Conservation (phyloP, 768 basidiomycete genomes). For the Porpolomopsis calyptriformis region DNA sequence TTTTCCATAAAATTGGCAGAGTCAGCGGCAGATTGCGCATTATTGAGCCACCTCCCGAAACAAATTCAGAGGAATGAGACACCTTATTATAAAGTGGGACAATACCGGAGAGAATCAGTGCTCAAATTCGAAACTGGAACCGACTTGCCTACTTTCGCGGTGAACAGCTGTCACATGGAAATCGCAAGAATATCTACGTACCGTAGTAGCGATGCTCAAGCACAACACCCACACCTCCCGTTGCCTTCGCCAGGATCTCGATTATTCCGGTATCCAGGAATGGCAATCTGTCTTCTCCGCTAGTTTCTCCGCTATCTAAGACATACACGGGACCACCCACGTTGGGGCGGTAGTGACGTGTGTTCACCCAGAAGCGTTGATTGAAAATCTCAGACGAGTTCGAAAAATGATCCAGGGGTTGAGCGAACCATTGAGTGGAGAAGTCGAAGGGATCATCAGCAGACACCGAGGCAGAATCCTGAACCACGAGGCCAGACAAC, state of each 20-base stretch:
- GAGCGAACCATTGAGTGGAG: conserved; percentile 54
- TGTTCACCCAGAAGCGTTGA: conserved; percentile 91
- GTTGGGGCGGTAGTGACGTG: conserved; percentile 63
- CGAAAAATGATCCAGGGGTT: conserved; percentile 79
- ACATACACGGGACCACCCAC: conserved; percentile 77
- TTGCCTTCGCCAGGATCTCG: conserved; percentile 74
- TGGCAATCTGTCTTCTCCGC: conserved; percentile 51
- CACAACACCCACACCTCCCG: conserved; percentile 82
- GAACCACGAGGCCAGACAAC: conserved; percentile 8
- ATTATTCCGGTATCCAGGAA: conserved; percentile 77
- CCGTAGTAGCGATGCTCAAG: conserved; percentile 92
- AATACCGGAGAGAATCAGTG: conserved; percentile 69
- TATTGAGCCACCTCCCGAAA: conserved; percentile 65
- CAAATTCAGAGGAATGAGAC: background rate
- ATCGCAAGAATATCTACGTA: conserved; percentile 17
- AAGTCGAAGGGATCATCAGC: background rate
- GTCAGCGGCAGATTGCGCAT: conserved; percentile 82
- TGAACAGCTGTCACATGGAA: background rate
- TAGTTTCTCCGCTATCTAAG: conserved; percentile 89
- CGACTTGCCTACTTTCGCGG: conserved; percentile 60
- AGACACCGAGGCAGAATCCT: conserved; percentile 16
- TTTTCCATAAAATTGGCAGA: conserved; percentile 85
- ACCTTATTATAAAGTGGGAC: conserved; percentile 2
- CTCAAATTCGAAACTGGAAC: conserved; percentile 68
- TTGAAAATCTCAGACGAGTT: conserved; percentile 49